Evolutionary conservation across 768 basidiomycete species (phyloP).

Genomic region (Pleurotus tuber-regium): DNA sequence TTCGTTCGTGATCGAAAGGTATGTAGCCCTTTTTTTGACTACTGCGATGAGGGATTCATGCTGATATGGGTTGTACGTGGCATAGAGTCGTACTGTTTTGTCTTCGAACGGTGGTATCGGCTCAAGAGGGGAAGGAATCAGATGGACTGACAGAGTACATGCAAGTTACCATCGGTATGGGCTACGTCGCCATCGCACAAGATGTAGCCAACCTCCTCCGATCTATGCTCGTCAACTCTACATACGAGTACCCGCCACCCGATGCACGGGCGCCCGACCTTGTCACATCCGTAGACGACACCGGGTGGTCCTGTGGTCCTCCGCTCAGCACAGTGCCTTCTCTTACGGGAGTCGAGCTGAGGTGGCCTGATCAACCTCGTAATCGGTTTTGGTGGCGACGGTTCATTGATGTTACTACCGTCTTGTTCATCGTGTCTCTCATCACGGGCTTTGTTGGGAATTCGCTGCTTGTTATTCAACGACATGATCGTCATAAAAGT

Average conservation of each 20-base stretch:
- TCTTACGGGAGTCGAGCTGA: conserved; percentile 8
- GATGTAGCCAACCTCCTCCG: conserved; percentile 19
- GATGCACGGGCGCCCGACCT: conserved; percentile 7
- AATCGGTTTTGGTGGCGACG: conserved; percentile 28
- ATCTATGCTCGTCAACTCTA: conserved; percentile 27
- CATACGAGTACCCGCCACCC: conserved; percentile 11
- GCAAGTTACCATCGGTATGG: conserved; percentile 23
- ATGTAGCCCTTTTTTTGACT: not conserved
- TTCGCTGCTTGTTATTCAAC: conserved; percentile 15
- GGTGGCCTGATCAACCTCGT: conserved; percentile 22
- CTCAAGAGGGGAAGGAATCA: conserved; percentile 13
- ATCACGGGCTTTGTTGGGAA: conserved; percentile 25
- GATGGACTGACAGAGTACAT: conserved; percentile 25
- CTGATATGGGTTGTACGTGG: not conserved
- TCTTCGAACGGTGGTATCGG: conserved; percentile 19
- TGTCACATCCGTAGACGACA: conserved; percentile 8
- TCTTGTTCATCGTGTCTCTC: conserved; percentile 21
- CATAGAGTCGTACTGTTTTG: conserved; percentile 20
- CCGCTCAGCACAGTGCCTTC: conserved; percentile 9
- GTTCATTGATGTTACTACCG: conserved; percentile 18
- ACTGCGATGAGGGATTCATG: not conserved
- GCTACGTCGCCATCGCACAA: conserved; percentile 22
- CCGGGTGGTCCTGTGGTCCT: conserved; percentile 6
- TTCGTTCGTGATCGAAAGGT: conserved; percentile 18
- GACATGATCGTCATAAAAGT: conserved; percentile 15